Evolutionary conservation across 2,329 filamentous ascomycete species (phyloP), one percentile per base, ranked within the genome.

Genomic region (Fusarium xyrophilum): DNA sequence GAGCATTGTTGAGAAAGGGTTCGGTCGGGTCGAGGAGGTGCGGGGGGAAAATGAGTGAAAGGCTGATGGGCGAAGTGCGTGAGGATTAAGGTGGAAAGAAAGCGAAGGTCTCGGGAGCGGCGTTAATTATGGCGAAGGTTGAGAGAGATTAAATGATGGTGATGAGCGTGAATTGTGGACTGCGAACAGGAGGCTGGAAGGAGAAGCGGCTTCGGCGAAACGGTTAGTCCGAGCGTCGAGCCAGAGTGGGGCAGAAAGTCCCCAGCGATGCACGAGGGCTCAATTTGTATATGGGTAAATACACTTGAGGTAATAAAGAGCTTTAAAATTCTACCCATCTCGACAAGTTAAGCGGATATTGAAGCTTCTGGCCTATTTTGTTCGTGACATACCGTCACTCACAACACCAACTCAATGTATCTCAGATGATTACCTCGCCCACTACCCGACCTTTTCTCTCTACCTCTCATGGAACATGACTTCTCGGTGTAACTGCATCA

Each of bases 311-410:
- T n/a, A n/a, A n/a, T n/a, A n/a, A n/a, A n/a, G n/a, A n/a, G n/a
- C n/a, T n/a, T n/a, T n/a, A n/a, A n/a, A n/a, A n/a, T n/a, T n/a
- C 40, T 42, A 25, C 17, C 25, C 17, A 19, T 43, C 1, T 43
- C 9, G 11, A 25, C 23, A 3, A 3, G 7, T 6, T 9, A 3
- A 25, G 23, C 40, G 3, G 6, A 43, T 43, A 0, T 6, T 43
- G 5, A 43, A 25, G 2, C 11, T 9, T 17, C 23, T 19, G 3
- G 5, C 6, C 4, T 0, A 0, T 42, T 3, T 43, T 17, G 1
- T 10, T 7, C 1, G 6, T 1, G 11, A 7, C n/a, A 43, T 1
- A 7, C 23, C 7, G 5, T 42, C 15, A 19, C 21, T 25, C 3
- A 23, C 39, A 40, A 5, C 9, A 40, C 14, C 6, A 40, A 17